Base-by-base conservation (phyloP, 441 rosid genomes). In the Aleurites moluccanus region DNA sequence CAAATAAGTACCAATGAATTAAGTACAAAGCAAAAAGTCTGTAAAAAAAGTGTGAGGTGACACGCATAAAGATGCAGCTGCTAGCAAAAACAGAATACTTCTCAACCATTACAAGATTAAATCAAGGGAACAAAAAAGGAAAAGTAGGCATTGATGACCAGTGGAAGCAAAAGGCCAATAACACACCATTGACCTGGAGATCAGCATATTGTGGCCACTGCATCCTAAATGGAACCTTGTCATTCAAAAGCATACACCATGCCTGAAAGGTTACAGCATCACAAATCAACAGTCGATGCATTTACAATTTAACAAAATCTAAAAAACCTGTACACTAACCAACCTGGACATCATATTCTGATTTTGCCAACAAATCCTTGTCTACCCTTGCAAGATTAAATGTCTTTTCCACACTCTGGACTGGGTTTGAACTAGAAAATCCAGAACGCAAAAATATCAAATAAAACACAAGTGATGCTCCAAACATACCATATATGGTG, bases 201-300 rank as follows among this genome's bases (percentile, higher is more conserved):
- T 96, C 98, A 67, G 94, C 87, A 86, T 80, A 82, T 52, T 90
- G 98, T 18, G 98, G 99, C 99, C 99, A 96, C 74, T 92, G 99
- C 92, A 96, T 91, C 91, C 99, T 90, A 77, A 84, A 94, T 52
- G 90, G 80, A 80, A 94, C 99, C 85, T 92, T 94, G 84, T 94
- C 99, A 82, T 92, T 94, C 79, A 96, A 85, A 83, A 96, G 98
- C 98, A 96, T 94, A 80, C 99, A 96, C 98, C 99, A 96, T 28
- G 93, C 98, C 99, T 96, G 69, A 40, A 76, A 21, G 59, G 67
- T 14, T 72, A 52, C 33, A 66, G 47, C 63, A 83, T 76, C 56
- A 69, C n/a, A 40, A 75, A 60, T 66, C 69, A 73, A 67, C 75
- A 45, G 78, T 85, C 68, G 81, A 68, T 38, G 57, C 62, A 75